phyloP scores from a whole-genome alignment of 108 stramenopile genomes.

The Parietichytrium sp. region DNA sequence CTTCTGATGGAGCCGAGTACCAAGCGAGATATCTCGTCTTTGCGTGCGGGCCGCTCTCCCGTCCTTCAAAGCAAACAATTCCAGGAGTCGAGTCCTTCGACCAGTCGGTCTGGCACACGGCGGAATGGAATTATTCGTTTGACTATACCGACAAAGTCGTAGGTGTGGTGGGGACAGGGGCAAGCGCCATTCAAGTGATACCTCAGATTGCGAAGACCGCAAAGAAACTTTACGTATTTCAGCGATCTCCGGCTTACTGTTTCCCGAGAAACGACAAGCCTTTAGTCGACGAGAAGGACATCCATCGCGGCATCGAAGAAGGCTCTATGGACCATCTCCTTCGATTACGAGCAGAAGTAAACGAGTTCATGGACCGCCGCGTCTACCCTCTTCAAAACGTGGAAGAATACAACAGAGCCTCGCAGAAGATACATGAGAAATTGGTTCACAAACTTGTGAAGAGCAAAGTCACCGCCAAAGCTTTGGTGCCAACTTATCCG shows the following conservation, averaged over 20 bases:
- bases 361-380: not conserved
- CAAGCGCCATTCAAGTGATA: not conserved
- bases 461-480: not conserved
- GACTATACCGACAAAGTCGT: constrained; percentile 32
- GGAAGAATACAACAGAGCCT: not conserved
- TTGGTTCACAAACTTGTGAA: not conserved
- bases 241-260: constrained; percentile 10
- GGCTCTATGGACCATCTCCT: no score
- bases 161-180: not conserved
- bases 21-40: not conserved
- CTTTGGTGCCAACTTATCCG: not conserved
- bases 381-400: not conserved
- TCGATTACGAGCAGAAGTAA: no score
- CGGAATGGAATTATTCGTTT: not conserved
- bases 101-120: not conserved
- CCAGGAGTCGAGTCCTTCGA: constrained; percentile 11
- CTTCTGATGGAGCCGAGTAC: not conserved
- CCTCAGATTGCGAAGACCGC: constrained; percentile 3
- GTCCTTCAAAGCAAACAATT: not conserved
- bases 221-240: not conserved
- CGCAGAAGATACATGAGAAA: not conserved
- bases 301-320: not conserved
- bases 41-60: not conserved
- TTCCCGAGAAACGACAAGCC: not conserved
- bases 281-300: not conserved